Base-by-base conservation (phyloP, 192 early-diverging fungal genomes). In the Chytriomyces confervae region DNA sequence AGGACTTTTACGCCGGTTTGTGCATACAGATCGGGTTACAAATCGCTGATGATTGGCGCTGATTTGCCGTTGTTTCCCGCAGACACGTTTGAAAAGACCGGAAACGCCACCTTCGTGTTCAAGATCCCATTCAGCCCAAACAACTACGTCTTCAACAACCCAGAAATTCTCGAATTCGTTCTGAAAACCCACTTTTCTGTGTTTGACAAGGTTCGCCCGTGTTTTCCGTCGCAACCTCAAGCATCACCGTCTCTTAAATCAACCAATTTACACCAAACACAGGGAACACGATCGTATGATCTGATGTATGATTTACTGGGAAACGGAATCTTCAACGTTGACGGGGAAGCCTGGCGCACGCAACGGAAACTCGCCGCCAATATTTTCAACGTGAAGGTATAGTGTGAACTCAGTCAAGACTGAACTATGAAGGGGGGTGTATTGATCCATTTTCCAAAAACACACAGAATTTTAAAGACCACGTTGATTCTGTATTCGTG, bases 361-460 rank as follows among this genome's bases (percentile, higher is more conserved):
- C 90, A 91, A 24, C 82, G 91, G 36, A 92, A 93, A 65, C 79
- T 72, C 6, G 79, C 82, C 20, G 79, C 82, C 50, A 76, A 82
- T 20, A 82, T 86, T 62, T 87, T 86, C 79, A 87, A 66, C 68
- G 77, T 76, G 23, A 79, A 77, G 63, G 75, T 76, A 10, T 10
- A 43, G 16, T 16, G 29, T 16, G 29, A 2, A 36, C 36, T 4
- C 36, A 36, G 36, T 36, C 4, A 36, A 36, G 36, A 36, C 36
- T 36, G 36, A 20, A 5, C 29, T 3, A 23, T 43, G 43, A 13
- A 64, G 27, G 27, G 27, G 27, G 5, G 10, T 48, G 16, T 27
- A 18, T 43, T 20, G 13, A 47, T 68, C 13, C 24, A 4, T 68
- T 23, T 13, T 47, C 7, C 9, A 3, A 9, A 63, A 18, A 36